A percentile compares a stretch with the other conserved stretches of the same genome.
Evolutionary conservation across 768 basidiomycete genomes (phyloP).

Genomic region (Fistulinella prunicolor): DNA sequence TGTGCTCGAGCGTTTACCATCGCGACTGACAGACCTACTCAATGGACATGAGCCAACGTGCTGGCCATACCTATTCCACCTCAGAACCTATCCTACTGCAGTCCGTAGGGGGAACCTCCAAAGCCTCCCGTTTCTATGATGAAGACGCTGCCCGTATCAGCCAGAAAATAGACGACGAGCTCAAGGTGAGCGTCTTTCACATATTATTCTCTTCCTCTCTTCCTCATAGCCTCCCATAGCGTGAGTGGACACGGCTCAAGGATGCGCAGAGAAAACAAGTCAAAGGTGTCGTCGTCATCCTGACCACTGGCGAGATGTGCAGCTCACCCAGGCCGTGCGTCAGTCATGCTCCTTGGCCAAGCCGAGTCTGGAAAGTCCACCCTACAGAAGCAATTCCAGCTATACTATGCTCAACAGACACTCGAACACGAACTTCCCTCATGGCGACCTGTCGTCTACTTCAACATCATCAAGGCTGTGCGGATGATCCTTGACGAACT

Average conservation of each 20-base stretch:
- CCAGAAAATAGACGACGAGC: slow-evolving; percentile 54
- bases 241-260: slow-evolving; percentile 46
- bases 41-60: slow-evolving; percentile 30
- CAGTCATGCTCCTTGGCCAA: slow-evolving; percentile 76
- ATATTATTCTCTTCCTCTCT: not conserved
- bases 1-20: slow-evolving; percentile 17
- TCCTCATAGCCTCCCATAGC: slow-evolving; percentile 34
- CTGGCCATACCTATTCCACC: slow-evolving; percentile 27
- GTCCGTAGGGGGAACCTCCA: slow-evolving; percentile 29
- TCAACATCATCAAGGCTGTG: slow-evolving; percentile 79
- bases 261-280: slow-evolving; percentile 47
- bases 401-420: slow-evolving; percentile 69
- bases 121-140: slow-evolving; percentile 37
- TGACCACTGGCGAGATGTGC: not conserved
- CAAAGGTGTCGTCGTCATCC: slow-evolving; percentile 41
- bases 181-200: slow-evolving; percentile 39
- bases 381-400: slow-evolving; percentile 80
- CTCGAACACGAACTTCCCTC: slow-evolving; percentile 69
- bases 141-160: slow-evolving; percentile 46
- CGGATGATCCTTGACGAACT: slow-evolving; percentile 72
- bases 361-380: slow-evolving; percentile 84
- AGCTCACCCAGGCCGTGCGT: not conserved
- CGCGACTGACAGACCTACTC: too few relatives aligned
- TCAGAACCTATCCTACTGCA: slow-evolving; percentile 33
- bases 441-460: slow-evolving; percentile 80